A percentile compares a stretch with the other conserved stretches of the same genome.
These are phyloP conservation scores for Bonia amplexicaulis DNA, from an alignment of 176 grass and related monocot species.

Conservation along the genomic window DNA sequence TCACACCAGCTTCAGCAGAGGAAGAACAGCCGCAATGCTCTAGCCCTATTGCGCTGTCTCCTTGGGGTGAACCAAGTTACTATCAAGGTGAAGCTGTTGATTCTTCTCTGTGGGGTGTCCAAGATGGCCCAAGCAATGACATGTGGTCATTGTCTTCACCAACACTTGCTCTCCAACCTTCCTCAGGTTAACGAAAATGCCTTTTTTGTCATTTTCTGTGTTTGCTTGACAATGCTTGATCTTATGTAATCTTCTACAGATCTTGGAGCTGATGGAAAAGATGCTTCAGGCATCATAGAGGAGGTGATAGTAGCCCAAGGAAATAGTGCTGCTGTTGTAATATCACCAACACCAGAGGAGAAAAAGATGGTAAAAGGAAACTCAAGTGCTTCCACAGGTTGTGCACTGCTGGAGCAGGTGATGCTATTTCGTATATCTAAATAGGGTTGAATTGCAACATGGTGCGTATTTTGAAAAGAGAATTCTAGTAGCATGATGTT, in stretches of 20 bases:
- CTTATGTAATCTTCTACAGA: conserved; percentile 19
- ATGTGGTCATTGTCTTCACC: conserved; percentile 78
- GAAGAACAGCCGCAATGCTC: conserved; percentile 58
- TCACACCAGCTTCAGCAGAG: conserved; percentile 34
- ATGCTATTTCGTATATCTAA: conserved; percentile 24
- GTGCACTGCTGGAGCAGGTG: conserved; percentile 33
- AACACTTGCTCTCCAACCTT: conserved; percentile 53
- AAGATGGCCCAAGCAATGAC: conserved; percentile 47
- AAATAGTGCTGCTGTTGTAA: conserved; percentile 16
- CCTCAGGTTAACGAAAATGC: conserved; percentile 46
- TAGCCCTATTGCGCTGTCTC: conserved; percentile 45
- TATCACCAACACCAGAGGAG: conserved; percentile 7
- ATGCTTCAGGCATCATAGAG: conserved; percentile 8
- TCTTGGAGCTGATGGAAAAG: conserved; percentile 34
- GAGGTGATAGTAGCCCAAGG: conserved; percentile 19
- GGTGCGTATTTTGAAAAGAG: conserved; percentile 1
- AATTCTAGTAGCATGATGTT: background rate
- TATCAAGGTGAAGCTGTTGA: conserved; percentile 57
- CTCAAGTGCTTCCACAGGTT: conserved; percentile 9
- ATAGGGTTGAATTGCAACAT: background rate
- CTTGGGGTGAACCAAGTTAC: conserved; percentile 61
- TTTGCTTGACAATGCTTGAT: conserved; percentile 10
- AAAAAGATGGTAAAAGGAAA: conserved; percentile 30
- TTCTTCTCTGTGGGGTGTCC: conserved; percentile 54
- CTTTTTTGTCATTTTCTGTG: background rate